These are phyloP conservation scores for Juncus effusus DNA, from an alignment of 176 grass and related monocot genomes.

Conservation along the genomic window DNA sequence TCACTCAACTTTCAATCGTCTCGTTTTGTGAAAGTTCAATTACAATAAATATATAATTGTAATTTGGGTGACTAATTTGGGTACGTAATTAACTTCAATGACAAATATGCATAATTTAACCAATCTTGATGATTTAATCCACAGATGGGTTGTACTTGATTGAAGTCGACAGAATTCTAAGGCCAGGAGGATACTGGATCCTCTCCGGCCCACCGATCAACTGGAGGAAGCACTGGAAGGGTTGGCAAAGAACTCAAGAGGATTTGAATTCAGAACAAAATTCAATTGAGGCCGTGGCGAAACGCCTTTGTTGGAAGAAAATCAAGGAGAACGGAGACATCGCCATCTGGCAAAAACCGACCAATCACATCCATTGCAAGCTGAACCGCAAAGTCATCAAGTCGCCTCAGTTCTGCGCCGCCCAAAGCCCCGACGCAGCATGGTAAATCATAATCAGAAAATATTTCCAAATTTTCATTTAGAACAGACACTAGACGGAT, in stretches of 20 bases:
- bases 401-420: slow-evolving; percentile 55
- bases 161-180: slow-evolving; percentile 81
- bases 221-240: slow-evolving; percentile 73
- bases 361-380: slow-evolving; percentile 78
- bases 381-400: slow-evolving; percentile 46
- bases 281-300: slow-evolving; percentile 66
- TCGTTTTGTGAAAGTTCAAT: too few species aligned
- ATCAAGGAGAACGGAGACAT: slow-evolving; percentile 65
- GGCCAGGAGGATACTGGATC: slow-evolving; percentile 96
- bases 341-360: slow-evolving; percentile 90
- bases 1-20: too few species aligned
- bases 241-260: slow-evolving; percentile 57
- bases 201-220: slow-evolving; percentile 93
- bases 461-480: too few species aligned
- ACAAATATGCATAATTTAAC: background rate
- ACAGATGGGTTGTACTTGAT: slow-evolving; percentile 80
- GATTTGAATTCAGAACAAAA: slow-evolving; percentile 64
- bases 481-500: background rate
- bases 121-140: slow-evolving; percentile 11
- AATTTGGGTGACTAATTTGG: too few species aligned
- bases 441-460: slow-evolving; percentile 37
- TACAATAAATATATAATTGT: too few species aligned
- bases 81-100: too few species aligned
- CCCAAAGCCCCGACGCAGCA: slow-evolving; percentile 57
- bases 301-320: slow-evolving; percentile 88